Base-by-base conservation (phyloP, 192 early-diverging fungal species). In the Coemansia sp. region DNA sequence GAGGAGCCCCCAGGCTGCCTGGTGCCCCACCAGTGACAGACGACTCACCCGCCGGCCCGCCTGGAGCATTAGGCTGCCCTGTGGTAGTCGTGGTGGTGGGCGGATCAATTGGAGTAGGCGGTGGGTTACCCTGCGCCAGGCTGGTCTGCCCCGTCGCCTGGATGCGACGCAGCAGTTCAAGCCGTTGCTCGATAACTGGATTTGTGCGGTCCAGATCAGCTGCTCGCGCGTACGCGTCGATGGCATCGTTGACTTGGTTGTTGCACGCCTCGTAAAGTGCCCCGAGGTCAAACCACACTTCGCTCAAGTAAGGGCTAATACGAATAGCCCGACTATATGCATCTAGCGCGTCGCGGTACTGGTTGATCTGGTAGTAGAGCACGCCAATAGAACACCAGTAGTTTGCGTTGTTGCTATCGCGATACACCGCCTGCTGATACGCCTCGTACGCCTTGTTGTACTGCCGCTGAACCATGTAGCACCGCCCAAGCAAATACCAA, bases 381-480 rank as follows among this genome's bases (percentile, higher is more conserved):
- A 98, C 94, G 57, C 98, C 98, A 70, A 99, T 99, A 2, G 95
- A 97, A 77, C 95, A 97, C 98, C 98, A 99, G 74, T 98, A 98
- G 9, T 91, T 94, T 9, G 96, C 95, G 67, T 98, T 98, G 55
- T 90, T 88, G 14, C 90, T 91, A 77, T 99, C 96, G 38, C 91
- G 89, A 73, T 94, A 89, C 5, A 99, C 95, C 10, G 96, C 96
- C 73, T 97, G 94, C 84, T 99, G 96, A 76, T 98, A 99, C 0
- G 94, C 93, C 65, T 97, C 93, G 84, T 98, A 98, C 0, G 98
- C 98, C 70, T 95, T 93, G 76, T 90, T 94, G 83, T 90, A 94
- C 62, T 95, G 94, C 69, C 91, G 90, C 84, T 95, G 92, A 6
- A 91, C 88, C 96, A 99, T 99, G 73, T 96, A 94, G 72, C 95